Evolutionary conservation across 345 rosid genomes (phyloP).

Genomic region (Eucalyptus tenuipes): DNA sequence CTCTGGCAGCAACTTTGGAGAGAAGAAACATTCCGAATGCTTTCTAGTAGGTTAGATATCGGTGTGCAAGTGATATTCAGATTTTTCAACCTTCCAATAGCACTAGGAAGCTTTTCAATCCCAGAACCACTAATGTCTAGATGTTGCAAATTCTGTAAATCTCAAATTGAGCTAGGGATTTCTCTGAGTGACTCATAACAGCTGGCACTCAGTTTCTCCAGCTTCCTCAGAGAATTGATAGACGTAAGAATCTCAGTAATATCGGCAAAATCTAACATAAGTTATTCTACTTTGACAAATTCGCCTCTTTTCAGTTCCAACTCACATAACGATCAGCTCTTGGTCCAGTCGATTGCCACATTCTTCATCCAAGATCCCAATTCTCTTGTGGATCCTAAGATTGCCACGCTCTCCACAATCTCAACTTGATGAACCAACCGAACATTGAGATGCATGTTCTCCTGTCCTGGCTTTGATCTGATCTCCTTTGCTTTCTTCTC

Average conservation of each 20-base stretch:
- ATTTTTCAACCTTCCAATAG: too few species aligned
- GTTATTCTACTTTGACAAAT: constrained; percentile 40
- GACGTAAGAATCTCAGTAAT: too few species aligned
- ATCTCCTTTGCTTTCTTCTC: constrained; percentile 21
- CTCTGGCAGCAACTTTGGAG: accelerated
- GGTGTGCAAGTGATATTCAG: accelerated
- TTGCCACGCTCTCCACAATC: constrained; percentile 59
- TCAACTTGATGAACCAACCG: constrained; percentile 62
- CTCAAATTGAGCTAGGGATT: not conserved
- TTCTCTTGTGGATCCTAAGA: constrained; percentile 66
- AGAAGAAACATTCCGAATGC: too few species aligned
- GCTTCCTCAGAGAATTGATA: too few species aligned
- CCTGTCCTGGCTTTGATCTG: constrained; percentile 16
- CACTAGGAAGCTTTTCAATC: too few species aligned
- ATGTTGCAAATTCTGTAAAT: not conserved
- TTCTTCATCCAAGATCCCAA: constrained; percentile 82
- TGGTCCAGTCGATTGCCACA: constrained; percentile 54
- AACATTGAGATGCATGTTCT: constrained; percentile 28
- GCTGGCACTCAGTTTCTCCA: too few species aligned
- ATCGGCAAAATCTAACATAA: not conserved
- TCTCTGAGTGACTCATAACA: not conserved
- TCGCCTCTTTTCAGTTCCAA: constrained; percentile 43
- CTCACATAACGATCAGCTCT: constrained; percentile 64
- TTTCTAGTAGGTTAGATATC: too few species aligned
- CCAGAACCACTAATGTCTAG: not conserved